Conservation (phyloP, 2,329 filamentous ascomycete genomes). For the Cladosporium halotolerans region DNA sequence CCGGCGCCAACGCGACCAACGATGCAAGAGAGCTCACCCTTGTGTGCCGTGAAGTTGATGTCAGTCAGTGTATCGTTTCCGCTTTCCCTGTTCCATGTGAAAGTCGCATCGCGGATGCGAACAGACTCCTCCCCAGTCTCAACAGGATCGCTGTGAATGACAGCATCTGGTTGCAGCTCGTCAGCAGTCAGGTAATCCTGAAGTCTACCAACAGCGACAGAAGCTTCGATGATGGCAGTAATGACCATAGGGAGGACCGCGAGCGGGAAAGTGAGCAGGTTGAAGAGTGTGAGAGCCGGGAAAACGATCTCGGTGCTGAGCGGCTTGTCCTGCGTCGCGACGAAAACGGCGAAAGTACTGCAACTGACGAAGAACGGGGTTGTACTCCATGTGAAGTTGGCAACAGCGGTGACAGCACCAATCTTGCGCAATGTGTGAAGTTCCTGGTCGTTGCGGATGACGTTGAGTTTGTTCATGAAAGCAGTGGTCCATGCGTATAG, state of each 20-base stretch:
- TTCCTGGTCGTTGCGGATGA: constrained; percentile 91
- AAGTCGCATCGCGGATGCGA: constrained; percentile 73
- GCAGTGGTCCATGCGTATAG: constrained; percentile 95
- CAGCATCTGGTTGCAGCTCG: constrained; percentile 81
- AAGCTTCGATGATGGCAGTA: constrained; percentile 88
- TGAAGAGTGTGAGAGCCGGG: constrained; percentile 87
- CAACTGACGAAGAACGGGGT: constrained; percentile 97
- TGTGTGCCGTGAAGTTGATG: constrained; percentile 82
- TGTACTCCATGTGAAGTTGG: constrained; percentile 97
- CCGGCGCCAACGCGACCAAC: constrained; percentile 92
- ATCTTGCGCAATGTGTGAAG: constrained; percentile 94
- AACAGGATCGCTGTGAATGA: constrained; percentile 61
- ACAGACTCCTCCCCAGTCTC: constrained; percentile 81
- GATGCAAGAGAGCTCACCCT: constrained; percentile 87
- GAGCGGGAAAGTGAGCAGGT: constrained; percentile 89
- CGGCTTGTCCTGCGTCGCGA: constrained; percentile 72
- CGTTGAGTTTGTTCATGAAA: constrained; percentile 96
- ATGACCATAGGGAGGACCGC: constrained; percentile 97
- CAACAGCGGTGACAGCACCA: constrained; percentile 84
- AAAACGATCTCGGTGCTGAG: constrained; percentile 94
- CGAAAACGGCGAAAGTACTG: constrained; percentile 91
- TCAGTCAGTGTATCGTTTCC: constrained; percentile 63
- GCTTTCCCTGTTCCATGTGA: constrained; percentile 90
- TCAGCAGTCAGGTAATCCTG: constrained; percentile 81
- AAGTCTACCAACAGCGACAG: constrained; percentile 81